Evolutionary conservation across 164 flowering plant species (phyloP).

Genomic region (Vitis vinifera): ASM3070453v1 NC_081812.1:16988501-16989000

Average conservation of each 20-base stretch:
- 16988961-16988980: conserved; percentile 44
- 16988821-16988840: conserved; percentile 48
- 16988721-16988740: conserved; percentile 45
- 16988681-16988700: conserved; percentile 52
- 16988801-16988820: conserved; percentile 44
- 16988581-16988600: conserved; percentile 37
- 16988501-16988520: conserved; percentile 59
- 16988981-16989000: conserved; percentile 25
- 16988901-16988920: conserved; percentile 41
- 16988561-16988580: conserved; percentile 52
- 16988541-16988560: conserved; percentile 41
- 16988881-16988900: conserved; percentile 44
- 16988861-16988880: conserved; percentile 36
- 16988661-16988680: conserved; percentile 63
- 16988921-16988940: conserved; percentile 56
- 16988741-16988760: conserved; percentile 36
- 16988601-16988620: conserved; percentile 31
- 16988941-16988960: conserved; percentile 38
- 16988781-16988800: conserved; percentile 46
- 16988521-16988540: conserved; percentile 63
- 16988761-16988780: conserved; percentile 46
- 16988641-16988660: conserved; percentile 44
- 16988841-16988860: conserved; percentile 38
- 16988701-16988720: conserved; percentile 64
- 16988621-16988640: conserved; percentile 53